Percentiles rank a stretch among this genome's conserved stretches.
phyloP scores from a whole-genome alignment of 106 monocot genomes.

The Dendrobium catenatum region DNA sequence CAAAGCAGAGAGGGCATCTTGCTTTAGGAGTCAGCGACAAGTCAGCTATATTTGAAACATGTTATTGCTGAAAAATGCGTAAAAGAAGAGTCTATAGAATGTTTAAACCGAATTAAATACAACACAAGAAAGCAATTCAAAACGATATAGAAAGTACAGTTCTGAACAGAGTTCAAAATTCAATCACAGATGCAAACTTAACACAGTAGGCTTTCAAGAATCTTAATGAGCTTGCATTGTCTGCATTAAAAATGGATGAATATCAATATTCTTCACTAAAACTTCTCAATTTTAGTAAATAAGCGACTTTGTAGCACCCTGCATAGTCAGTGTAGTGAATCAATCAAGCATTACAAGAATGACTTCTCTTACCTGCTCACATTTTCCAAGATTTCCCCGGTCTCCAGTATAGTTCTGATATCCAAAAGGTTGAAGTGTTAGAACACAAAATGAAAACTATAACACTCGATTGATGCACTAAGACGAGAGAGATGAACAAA shows the following conservation, averaged over 20 bases:
- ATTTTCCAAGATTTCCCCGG: slow-evolving; percentile 86
- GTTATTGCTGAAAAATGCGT: neutral
- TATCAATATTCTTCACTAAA: neutral
- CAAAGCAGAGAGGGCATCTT: neutral
- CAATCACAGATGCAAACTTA: neutral
- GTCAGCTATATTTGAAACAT: neutral
- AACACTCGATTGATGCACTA: neutral
- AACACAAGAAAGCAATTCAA: neutral
- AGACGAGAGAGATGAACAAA: neutral
- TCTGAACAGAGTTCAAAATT: neutral
- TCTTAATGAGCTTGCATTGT: slow-evolving; percentile 3
- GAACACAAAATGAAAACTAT: neutral
- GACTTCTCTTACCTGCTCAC: slow-evolving; percentile 18
- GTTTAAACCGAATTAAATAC: neutral
- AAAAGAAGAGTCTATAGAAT: neutral
- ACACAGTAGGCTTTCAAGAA: neutral
- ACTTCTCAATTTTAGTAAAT: neutral
- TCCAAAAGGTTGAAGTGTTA: slow-evolving; percentile 5
- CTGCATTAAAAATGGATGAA: neutral
- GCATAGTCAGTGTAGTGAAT: neutral
- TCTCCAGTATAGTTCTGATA: slow-evolving; percentile 61
- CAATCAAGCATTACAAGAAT: neutral
- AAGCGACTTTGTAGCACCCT: neutral
- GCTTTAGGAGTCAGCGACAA: neutral
- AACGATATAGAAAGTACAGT: neutral